phyloP scores from a whole-genome alignment of 1,284 basidiomycete species.

The Crepidotus sp. region DNA sequence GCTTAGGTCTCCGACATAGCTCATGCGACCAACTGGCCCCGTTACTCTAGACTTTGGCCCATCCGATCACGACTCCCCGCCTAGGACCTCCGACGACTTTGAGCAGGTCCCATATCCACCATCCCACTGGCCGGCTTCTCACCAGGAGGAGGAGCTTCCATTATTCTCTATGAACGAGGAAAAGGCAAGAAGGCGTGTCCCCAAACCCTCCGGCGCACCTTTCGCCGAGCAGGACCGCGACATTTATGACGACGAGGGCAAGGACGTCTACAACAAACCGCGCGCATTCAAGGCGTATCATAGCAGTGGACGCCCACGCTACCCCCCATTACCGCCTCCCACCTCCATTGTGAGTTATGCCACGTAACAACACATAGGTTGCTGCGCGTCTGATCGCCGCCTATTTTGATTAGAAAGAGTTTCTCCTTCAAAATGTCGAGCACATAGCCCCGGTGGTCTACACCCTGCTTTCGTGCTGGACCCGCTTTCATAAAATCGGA shows the following conservation, averaged over 20 bases:
- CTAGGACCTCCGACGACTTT: conserved; percentile 53
- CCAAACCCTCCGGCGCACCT: conserved; percentile 29
- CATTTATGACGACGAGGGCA: conserved; percentile 54
- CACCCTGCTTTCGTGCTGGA: conserved; percentile 89
- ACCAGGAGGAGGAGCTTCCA: conserved; percentile 25
- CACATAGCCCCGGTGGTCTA: conserved; percentile 80
- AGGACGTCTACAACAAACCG: conserved; percentile 65
- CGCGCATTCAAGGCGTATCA: conserved; percentile 39
- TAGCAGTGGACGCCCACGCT: conserved; percentile 52
- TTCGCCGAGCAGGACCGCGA: conserved; percentile 26
- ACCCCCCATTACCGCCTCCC: conserved; percentile 55
- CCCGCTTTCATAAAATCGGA: conserved; percentile 93
- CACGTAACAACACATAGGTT: background rate
- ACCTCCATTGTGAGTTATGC: conserved; percentile 52
- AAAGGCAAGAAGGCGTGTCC: conserved; percentile 36
- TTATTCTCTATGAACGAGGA: conserved; percentile 25
- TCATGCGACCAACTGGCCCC: conserved; percentile 50
- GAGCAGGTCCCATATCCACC: conserved; percentile 58
- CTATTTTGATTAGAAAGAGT: conserved; percentile 68
- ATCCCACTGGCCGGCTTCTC: conserved; percentile 27
- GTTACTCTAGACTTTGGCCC: conserved; percentile 63
- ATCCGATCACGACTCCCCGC: conserved; percentile 32
- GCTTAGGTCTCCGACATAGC: background rate
- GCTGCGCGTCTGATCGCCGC: conserved; percentile 8
- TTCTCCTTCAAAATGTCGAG: conserved; percentile 76